Percentiles rank a stretch among this genome's conserved stretches.
phyloP scores from a whole-genome alignment of 129 eudicot genomes.

The Centrapalus pauciflorus region DNA sequence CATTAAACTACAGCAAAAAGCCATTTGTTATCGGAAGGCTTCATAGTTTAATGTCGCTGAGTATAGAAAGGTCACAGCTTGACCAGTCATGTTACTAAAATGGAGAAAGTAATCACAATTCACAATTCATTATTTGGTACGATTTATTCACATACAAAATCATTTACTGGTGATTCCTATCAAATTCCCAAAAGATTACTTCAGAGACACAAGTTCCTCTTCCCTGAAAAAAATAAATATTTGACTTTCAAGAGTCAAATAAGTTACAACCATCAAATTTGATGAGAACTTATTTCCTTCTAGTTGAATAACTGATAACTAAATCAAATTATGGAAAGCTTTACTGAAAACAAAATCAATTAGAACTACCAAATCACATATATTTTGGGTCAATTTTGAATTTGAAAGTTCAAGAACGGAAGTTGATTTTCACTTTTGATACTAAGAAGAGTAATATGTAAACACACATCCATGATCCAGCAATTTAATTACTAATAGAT shows the following conservation, averaged over 20 bases:
- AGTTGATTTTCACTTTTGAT: neutral
- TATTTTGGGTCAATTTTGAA: neutral
- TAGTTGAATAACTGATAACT: too few relatives aligned
- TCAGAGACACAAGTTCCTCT: too few relatives aligned
- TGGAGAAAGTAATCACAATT: neutral
- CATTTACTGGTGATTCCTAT: neutral
- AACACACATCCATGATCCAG: neutral
- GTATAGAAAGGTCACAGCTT: neutral
- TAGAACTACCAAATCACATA: neutral
- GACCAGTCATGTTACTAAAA: neutral
- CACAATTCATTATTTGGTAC: neutral
- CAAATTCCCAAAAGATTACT: neutral
- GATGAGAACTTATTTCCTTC: neutral
- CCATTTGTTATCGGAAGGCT: neutral
- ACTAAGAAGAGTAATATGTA: neutral
- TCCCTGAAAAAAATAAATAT: too few relatives aligned
- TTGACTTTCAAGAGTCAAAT: neutral
- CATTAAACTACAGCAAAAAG: neutral
- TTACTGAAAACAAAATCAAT: too few relatives aligned
- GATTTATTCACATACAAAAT: neutral
- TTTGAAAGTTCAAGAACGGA: neutral
- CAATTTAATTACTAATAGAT: constrained; percentile 1
- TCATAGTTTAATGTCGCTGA: neutral
- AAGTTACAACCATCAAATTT: neutral
- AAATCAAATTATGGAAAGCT: too few relatives aligned